phyloP scores from a whole-genome alignment of 2,329 filamentous ascomycete species.

The Fusarium beomiforme region DNA sequence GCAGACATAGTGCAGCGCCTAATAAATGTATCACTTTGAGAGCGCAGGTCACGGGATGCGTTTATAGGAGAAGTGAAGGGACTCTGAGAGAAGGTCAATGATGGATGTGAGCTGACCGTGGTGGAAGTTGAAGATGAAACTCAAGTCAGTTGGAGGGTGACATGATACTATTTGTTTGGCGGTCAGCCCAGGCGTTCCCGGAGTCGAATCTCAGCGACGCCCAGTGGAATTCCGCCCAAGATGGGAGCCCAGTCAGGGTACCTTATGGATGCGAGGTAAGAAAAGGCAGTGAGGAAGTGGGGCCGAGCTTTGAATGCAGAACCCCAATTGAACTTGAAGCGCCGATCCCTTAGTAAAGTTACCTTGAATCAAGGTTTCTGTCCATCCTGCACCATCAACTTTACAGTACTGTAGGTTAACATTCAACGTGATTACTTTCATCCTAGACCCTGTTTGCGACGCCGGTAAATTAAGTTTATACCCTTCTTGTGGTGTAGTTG shows the following conservation, averaged over 20 bases:
- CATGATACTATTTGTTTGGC: slow-evolving; percentile 26
- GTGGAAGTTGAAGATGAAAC: slow-evolving; percentile 6
- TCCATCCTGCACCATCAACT: slow-evolving; percentile 27
- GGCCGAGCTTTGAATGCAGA: slow-evolving; percentile 25
- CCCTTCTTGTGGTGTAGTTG: not conserved
- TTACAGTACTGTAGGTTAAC: slow-evolving; percentile 3
- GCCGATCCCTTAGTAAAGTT: not conserved
- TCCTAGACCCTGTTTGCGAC: not conserved
- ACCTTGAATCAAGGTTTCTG: slow-evolving; percentile 15
- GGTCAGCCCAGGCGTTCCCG: slow-evolving; percentile 1
- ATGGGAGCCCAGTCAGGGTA: too few relatives aligned
- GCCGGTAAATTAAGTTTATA: not conserved
- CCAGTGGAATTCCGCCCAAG: not conserved
- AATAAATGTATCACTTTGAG: slow-evolving; percentile 23
- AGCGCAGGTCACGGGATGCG: slow-evolving; percentile 10
- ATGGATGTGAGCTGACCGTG: not conserved
- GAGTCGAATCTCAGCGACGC: slow-evolving; percentile 1
- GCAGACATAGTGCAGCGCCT: slow-evolving; percentile 63
- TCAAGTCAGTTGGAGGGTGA: not conserved
- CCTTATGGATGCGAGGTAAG: slow-evolving; percentile 2
- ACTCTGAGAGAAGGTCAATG: not conserved
- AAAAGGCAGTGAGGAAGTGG: slow-evolving; percentile 19
- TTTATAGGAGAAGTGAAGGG: not conserved
- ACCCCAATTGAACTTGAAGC: slow-evolving; percentile 23
- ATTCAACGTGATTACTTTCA: slow-evolving; percentile 1